Evolutionary conservation across 257 asterid species (phyloP).

Genomic region (Nicotiana paniculata): DNA sequence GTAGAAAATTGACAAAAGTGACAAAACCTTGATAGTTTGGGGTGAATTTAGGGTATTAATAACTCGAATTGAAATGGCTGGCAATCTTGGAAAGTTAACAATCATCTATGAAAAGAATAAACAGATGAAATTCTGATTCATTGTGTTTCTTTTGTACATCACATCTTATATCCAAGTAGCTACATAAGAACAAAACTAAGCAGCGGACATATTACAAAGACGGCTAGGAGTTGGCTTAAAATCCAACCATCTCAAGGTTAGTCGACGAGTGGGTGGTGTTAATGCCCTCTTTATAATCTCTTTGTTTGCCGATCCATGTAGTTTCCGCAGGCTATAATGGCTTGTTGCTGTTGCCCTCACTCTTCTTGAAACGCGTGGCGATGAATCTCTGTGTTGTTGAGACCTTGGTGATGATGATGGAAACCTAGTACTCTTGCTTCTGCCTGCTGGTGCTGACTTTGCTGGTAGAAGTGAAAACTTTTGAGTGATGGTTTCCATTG

Average conservation of each 20-base stretch:
- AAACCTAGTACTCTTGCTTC: background rate
- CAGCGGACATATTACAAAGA: constrained; percentile 36
- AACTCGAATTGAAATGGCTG: background rate
- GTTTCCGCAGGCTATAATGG: background rate
- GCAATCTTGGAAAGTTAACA: background rate
- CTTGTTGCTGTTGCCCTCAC: constrained; percentile 1
- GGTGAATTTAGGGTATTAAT: too few relatives aligned
- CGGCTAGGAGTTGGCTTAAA: constrained; percentile 65
- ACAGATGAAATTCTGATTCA: background rate
- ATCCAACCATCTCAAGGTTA: constrained; percentile 53
- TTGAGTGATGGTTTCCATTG: background rate
- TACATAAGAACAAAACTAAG: background rate
- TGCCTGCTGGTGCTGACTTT: background rate
- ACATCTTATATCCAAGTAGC: background rate
- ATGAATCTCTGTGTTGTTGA: background rate
- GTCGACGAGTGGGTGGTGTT: constrained; percentile 44
- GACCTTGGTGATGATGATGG: background rate
- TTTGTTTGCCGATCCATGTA: constrained; percentile 31
- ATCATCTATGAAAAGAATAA: background rate
- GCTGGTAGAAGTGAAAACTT: background rate
- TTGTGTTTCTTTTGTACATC: background rate
- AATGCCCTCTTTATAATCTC: constrained; percentile 57
- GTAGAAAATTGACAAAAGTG: too few relatives aligned
- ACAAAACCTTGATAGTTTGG: too few relatives aligned
- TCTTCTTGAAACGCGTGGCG: background rate